Conservation (phyloP, 78 protist genomes). For the Dictyostelium purpureum region DNA sequence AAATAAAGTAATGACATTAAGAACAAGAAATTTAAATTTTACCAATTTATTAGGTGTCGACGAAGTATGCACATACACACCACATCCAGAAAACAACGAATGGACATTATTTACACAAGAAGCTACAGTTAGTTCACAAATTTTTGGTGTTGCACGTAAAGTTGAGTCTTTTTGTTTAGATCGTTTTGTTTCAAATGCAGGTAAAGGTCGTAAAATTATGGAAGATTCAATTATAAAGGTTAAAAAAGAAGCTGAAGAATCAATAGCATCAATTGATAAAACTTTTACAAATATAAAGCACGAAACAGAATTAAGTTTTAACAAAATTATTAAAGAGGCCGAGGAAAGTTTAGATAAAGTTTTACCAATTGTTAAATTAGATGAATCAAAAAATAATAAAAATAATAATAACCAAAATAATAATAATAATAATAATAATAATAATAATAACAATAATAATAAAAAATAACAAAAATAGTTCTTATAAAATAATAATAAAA, state of each 20-base stretch:
- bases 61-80: slow-evolving; percentile 70
- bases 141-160: slow-evolving; percentile 66
- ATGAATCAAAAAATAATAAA: no score
- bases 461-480: background rate
- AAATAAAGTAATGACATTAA: slow-evolving; percentile 47
- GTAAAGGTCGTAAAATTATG: slow-evolving; percentile 64
- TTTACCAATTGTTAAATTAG: slow-evolving; percentile 14
- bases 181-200: slow-evolving; percentile 25
- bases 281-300: background rate
- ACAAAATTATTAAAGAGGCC: background rate
- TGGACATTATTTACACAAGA: slow-evolving; percentile 71
- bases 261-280: slow-evolving; percentile 27
- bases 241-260: slow-evolving; percentile 56
- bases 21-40: slow-evolving; percentile 50
- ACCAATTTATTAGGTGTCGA: slow-evolving; percentile 59
- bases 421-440: background rate
- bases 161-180: slow-evolving; percentile 52
- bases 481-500: background rate
- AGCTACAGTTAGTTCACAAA: slow-evolving; percentile 32
- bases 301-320: slow-evolving; percentile 24
- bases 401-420: no score
- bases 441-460: background rate
- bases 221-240: slow-evolving; percentile 46
- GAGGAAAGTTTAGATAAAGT: background rate
- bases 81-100: slow-evolving; percentile 50